Base-by-base conservation (phyloP, 176 grass and related monocot genomes). In the Eleusine indica region DNA sequence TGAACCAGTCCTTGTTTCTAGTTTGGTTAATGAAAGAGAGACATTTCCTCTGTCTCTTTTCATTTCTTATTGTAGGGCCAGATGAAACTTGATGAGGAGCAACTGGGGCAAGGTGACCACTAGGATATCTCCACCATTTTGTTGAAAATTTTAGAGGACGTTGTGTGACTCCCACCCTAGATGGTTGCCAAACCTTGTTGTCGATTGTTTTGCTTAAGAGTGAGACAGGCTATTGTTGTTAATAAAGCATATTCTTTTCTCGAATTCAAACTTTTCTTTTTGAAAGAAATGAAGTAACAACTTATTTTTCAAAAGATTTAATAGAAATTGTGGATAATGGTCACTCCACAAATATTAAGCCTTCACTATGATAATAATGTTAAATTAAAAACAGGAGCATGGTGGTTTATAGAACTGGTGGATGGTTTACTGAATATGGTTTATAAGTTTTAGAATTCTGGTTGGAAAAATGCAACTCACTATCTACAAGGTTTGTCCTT, bases 71-170 rank as follows among this genome's bases (percentile, higher is more conserved):
- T 92, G 82, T 92, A 92, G 75, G 88, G 73, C 38, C 29, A 64
- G 91, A 93, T 79, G 85, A 90, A 87, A 89, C 86, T 94, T 90
- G 88, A 92, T 92, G 86, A 93, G 87, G 77, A 83, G 61, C 90
- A 71, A 79, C 15, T 57, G 30, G 58, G 86, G 63, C 83, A 89
- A 92, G 88, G 90, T 95, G 85, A 83, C 42, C 68, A 86, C 57
- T 80, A 83, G 83, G 81, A 82, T 88, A 78, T 41, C 70, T 74
- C 49, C 15, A 80, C 38, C 37, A 3, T 79, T 80, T 83, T 38
- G 29, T 82, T 84, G 40, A 77, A 77, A 84, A 63, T 88, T 32
- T 73, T 52, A 66, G 13, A 42, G 18, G 43, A 73, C 61, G 7
- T 18, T 39, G 54, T 37, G 0, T 61, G 21, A 29, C 44, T 32